Percentiles rank a stretch among this genome's conserved stretches.
Conservation (phyloP, 139 green algal species). For the Coelastrella sp. region DNA sequence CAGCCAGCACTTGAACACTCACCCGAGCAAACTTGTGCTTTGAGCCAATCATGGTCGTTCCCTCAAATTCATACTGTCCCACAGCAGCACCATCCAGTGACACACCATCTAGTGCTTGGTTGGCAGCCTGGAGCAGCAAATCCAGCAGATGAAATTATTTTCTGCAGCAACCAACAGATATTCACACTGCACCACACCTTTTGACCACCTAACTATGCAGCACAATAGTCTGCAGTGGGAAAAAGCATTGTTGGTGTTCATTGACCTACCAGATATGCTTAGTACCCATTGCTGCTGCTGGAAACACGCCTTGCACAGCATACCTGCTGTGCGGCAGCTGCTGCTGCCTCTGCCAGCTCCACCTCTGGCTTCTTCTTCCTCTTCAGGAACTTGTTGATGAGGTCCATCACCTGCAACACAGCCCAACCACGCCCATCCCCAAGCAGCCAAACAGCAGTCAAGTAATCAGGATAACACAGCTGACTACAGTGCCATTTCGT, state of each 20-base stretch:
- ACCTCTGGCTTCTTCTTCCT: constrained; percentile 21
- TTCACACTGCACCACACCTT: no score
- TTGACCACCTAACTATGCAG: no score
- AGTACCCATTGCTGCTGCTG: neutral
- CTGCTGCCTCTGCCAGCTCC: neutral
- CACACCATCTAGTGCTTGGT: neutral
- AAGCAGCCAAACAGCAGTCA: no score
- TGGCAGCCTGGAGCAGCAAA: neutral
- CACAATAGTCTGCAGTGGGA: no score
- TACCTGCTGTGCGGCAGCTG: neutral
- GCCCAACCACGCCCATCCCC: no score
- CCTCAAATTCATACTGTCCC: neutral
- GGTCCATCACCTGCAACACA: neutral
- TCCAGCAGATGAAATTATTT: no score
- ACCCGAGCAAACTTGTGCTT: constrained; percentile 37
- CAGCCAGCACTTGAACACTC: neutral
- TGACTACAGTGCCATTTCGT: no score
- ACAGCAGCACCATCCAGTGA: constrained; percentile 16
- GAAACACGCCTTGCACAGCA: neutral
- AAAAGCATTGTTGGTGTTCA: no score
- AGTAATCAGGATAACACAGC: no score
- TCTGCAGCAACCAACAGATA: no score
- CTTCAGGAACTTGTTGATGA: neutral
- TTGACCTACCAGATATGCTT: no score
- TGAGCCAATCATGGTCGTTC: constrained; percentile 4